Conservation (phyloP, 2,329 filamentous ascomycete species). For the Scedosporium aurantiacum region DNA sequence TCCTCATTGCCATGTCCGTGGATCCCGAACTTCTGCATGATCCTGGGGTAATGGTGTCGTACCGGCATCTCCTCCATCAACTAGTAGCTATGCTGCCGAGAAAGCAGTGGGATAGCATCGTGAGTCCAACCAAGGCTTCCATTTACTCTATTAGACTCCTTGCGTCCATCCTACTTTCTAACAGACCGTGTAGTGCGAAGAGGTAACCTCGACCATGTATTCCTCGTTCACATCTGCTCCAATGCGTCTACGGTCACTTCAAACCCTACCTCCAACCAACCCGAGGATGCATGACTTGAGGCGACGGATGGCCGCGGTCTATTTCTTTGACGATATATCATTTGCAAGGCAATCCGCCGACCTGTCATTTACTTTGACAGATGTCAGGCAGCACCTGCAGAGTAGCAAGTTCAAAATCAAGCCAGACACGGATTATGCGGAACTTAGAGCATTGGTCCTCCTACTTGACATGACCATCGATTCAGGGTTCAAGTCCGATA, state of each 20-base stretch:
- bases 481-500: slow-evolving; percentile 32
- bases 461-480: slow-evolving; percentile 70
- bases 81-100: not conserved
- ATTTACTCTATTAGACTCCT: not conserved
- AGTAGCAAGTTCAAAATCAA: slow-evolving; percentile 34
- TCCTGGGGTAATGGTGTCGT: slow-evolving; percentile 23
- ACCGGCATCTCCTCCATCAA: not conserved
- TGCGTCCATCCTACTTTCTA: not conserved
- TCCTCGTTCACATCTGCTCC: slow-evolving; percentile 32
- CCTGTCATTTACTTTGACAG: slow-evolving; percentile 27
- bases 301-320: slow-evolving; percentile 53
- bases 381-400: slow-evolving; percentile 34
- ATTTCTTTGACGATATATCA: slow-evolving; percentile 42
- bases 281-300: slow-evolving; percentile 46
- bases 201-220: slow-evolving; percentile 22
- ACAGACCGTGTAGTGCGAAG: not conserved
- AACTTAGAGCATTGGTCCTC: slow-evolving; percentile 52
- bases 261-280: slow-evolving; percentile 44
- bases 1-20: slow-evolving; percentile 43
- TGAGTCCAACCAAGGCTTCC: too few species aligned
- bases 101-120: not conserved
- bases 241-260: slow-evolving; percentile 47
- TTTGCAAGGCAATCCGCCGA: slow-evolving; percentile 31
- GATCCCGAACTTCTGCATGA: slow-evolving; percentile 21
- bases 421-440: slow-evolving; percentile 50